Evolutionary conservation across 352 stramenopile species (phyloP).

Genomic region (Saprolegnia parasitica): DNA sequence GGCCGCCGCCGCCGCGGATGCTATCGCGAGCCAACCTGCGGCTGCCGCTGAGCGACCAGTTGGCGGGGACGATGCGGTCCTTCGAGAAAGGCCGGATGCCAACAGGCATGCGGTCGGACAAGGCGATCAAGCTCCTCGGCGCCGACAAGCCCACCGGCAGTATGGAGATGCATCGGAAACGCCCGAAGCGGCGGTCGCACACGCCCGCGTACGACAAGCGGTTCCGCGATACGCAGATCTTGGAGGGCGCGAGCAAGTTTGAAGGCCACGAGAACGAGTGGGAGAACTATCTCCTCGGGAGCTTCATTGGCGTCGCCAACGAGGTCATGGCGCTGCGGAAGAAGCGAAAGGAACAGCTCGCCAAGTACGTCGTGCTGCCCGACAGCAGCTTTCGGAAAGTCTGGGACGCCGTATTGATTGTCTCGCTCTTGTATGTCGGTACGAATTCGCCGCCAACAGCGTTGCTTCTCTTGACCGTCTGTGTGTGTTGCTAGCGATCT

Average conservation of each 20-base stretch:
- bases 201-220: slow-evolving; percentile 9
- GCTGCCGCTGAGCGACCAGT: background rate
- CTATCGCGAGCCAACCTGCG: background rate
- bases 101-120: background rate
- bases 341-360: background rate
- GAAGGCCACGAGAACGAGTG: slow-evolving; percentile 23
- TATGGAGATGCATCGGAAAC: background rate
- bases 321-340: slow-evolving; percentile 16
- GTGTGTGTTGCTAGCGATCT: slow-evolving; percentile 16
- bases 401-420: slow-evolving; percentile 19
- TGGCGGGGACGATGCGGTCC: too few species aligned
- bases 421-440: slow-evolving; percentile 14
- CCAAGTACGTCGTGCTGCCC: slow-evolving; percentile 19
- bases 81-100: background rate
- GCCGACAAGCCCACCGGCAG: background rate
- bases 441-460: background rate
- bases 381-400: slow-evolving; percentile 14
- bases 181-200: background rate
- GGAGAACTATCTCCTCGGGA: slow-evolving; percentile 20
- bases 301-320: slow-evolving; percentile 23
- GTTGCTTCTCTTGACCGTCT: too few species aligned
- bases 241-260: slow-evolving; percentile 4
- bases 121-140: background rate
- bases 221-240: slow-evolving; percentile 10
- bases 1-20: too few species aligned